Evolutionary conservation across 331 rosid species (phyloP).

Genomic region (Pyrus hybrid): DNA sequence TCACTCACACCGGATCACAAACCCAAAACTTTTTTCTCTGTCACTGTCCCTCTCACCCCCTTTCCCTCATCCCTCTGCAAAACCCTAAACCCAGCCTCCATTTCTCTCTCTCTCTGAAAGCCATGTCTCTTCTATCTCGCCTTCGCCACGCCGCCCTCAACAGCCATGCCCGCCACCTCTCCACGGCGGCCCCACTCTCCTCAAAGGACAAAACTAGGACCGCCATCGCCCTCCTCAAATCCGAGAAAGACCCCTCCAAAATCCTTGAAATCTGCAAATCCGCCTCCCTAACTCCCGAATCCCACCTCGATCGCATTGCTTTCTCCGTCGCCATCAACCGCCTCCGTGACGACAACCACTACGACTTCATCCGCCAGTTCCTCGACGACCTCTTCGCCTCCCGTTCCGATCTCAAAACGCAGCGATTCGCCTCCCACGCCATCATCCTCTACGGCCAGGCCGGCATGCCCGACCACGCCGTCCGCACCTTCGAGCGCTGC

Average conservation of each 20-base stretch:
- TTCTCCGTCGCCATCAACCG: constrained; percentile 53
- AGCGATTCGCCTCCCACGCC: constrained; percentile 54
- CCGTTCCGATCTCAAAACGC: constrained; percentile 57
- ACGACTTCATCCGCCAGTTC: constrained; percentile 44
- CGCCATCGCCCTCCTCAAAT: constrained; percentile 49
- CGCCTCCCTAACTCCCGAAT: constrained; percentile 56
- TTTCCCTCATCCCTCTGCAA: background rate
- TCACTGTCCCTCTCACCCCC: background rate
- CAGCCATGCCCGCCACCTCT: constrained; percentile 21
- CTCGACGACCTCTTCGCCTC: constrained; percentile 40
- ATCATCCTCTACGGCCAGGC: constrained; percentile 78
- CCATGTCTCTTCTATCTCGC: constrained; percentile 34
- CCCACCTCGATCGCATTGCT: constrained; percentile 57
- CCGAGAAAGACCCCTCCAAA: constrained; percentile 62
- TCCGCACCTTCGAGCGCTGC: constrained; percentile 40
- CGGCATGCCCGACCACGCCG: constrained; percentile 53
- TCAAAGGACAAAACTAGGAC: constrained; percentile 40
- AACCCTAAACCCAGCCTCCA: constrained; percentile 14
- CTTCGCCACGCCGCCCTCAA: constrained; percentile 16
- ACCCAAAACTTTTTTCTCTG: background rate
- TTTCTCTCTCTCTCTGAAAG: background rate
- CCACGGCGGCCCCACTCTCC: constrained; percentile 38
- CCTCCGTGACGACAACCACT: constrained; percentile 51
- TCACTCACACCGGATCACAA: too few relatives aligned
- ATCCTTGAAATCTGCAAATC: constrained; percentile 70